Percentiles rank a stretch among this genome's conserved stretches.
Evolutionary conservation across 331 rosid genomes (phyloP).

Genomic region (Arachis monticola): DNA sequence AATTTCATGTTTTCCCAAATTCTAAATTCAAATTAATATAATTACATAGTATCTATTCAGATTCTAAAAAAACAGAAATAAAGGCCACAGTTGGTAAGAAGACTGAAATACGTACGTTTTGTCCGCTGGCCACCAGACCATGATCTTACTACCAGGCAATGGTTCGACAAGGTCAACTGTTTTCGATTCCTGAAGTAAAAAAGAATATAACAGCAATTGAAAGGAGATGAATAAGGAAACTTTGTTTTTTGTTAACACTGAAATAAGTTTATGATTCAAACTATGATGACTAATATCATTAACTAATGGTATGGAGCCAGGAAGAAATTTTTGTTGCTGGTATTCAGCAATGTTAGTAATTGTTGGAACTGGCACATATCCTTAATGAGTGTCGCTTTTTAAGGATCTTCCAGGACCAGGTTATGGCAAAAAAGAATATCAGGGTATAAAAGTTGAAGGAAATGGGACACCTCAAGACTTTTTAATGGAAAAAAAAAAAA

Average conservation of each 20-base stretch:
- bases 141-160: constrained; percentile 66
- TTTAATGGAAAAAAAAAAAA: no score
- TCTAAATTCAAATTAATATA: no score
- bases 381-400: not conserved
- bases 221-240: constrained; percentile 2
- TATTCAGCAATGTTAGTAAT: not conserved
- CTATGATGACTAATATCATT: not conserved
- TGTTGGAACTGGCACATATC: constrained; percentile 5
- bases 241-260: not conserved
- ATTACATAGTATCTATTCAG: no score
- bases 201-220: constrained; percentile 21
- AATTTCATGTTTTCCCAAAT: no score
- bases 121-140: constrained; percentile 88
- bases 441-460: not conserved
- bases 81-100: not conserved
- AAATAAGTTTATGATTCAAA: constrained; percentile 26
- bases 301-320: constrained; percentile 7
- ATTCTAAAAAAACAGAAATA: not conserved
- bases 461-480: not conserved
- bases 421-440: not conserved
- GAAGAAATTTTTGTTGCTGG: not conserved
- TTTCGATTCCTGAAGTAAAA: constrained; percentile 48
- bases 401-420: constrained; percentile 9
- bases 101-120: constrained; percentile 55
- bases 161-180: constrained; percentile 32